Conservation (phyloP, 129 eudicot species). For the Smallanthus sonchifolius region DNA sequence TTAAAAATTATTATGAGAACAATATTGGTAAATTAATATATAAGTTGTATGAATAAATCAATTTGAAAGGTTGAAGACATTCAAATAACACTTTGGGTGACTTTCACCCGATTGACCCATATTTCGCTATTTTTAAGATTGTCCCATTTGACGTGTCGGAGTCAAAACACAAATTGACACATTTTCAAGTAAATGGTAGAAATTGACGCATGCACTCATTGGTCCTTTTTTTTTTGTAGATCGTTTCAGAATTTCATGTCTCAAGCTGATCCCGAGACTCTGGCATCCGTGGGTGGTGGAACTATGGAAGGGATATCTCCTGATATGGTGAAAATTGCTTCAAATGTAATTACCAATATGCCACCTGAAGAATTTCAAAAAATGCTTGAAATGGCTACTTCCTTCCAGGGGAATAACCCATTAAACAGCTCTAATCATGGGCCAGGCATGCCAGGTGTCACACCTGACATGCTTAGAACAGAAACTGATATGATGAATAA, state of each 20-base stretch:
- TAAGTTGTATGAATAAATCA: background rate
- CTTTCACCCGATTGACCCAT: background rate
- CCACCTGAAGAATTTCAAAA: constrained; percentile 83
- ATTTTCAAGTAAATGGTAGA: background rate
- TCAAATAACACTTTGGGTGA: background rate
- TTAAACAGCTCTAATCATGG: constrained; percentile 15
- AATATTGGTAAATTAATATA: background rate
- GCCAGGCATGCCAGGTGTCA: constrained; percentile 49
- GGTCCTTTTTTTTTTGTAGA: constrained; percentile 32
- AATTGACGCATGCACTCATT: constrained; percentile 12
- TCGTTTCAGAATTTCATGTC: constrained; percentile 78
- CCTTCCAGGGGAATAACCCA: constrained; percentile 52
- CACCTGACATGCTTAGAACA: constrained; percentile 77
- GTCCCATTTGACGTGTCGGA: background rate
- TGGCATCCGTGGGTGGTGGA: constrained; percentile 59
- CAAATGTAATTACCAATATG: constrained; percentile 70
- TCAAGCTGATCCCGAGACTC: constrained; percentile 70
- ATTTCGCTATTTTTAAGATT: background rate
- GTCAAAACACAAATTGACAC: background rate
- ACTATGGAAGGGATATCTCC: constrained; percentile 55
- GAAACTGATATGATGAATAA: constrained; percentile 88
- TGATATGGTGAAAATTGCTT: constrained; percentile 80
- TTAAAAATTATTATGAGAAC: background rate
- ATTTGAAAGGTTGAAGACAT: background rate
- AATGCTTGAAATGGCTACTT: constrained; percentile 74